Evolutionary conservation across 2,329 filamentous ascomycete genomes (phyloP).

Genomic region (Beauveria australis): DNA sequence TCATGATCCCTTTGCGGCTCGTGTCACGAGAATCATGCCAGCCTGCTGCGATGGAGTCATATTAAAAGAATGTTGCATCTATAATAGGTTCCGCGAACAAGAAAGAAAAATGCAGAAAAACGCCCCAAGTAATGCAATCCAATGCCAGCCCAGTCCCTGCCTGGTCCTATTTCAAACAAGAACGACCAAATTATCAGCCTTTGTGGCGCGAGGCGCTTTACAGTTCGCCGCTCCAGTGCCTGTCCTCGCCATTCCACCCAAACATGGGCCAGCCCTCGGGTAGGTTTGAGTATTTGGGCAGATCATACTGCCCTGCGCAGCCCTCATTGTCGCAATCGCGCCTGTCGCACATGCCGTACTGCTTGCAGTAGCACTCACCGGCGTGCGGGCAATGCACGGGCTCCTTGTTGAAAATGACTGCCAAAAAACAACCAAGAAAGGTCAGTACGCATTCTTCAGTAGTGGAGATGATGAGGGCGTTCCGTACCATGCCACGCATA

Average conservation of each 20-base stretch:
- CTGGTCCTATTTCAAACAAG: not conserved
- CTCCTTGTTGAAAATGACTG: slow-evolving; percentile 51
- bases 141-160: not conserved
- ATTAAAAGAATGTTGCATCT: not conserved
- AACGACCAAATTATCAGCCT: not conserved
- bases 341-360: slow-evolving; percentile 51
- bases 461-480: not conserved
- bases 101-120: not conserved
- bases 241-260: slow-evolving; percentile 38
- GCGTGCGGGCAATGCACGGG: slow-evolving; percentile 53
- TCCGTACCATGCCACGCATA: slow-evolving; percentile 55
- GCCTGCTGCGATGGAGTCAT: not conserved
- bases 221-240: slow-evolving; percentile 15
- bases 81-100: not conserved
- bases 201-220: not conserved
- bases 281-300: slow-evolving; percentile 49
- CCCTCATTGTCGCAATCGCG: slow-evolving; percentile 32
- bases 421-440: not conserved
- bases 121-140: slow-evolving; percentile 1
- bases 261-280: slow-evolving; percentile 54
- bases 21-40: too few species aligned
- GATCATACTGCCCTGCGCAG: slow-evolving; percentile 49
- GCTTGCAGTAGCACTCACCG: slow-evolving; percentile 56
- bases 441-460: not conserved
- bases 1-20: too few species aligned